Base-by-base conservation (phyloP, 345 rosid genomes). In the Eucalyptus lansdowneana region DNA sequence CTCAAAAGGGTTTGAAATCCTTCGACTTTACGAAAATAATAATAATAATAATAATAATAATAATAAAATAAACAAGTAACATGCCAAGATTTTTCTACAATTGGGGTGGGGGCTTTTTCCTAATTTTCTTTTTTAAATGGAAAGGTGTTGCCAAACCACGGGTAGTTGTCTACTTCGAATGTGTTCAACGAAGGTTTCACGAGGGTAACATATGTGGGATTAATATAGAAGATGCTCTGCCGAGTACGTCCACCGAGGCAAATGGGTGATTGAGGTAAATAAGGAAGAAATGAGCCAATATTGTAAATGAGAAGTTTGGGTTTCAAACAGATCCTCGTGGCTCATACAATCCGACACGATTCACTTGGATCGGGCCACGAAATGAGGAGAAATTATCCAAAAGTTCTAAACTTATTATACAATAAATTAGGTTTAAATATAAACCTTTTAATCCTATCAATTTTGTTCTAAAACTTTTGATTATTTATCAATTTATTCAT, bases 391-490 rank as follows among this genome's bases (percentile, higher is more conserved):
- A 56, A 56, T 56, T 56, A 25, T 56, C 14, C 3, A 10, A 56
- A 56, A 56, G 13, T 56, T 10, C 27, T 56, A 56, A 56, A 56
- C 3, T 3, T 24, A 56, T 56, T 24, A 56, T 56, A 9, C 3
- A n/a, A n/a, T n/a, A n/a, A n/a, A n/a, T n/a, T n/a, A n/a, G n/a
- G n/a, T n/a, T n/a, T n/a, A n/a, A n/a, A n/a, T n/a, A 22, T 56
- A 56, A 56, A 56, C 3, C 3, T 56, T 24, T 24, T 5, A 4
- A 24, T 56, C 24, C 0, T 4, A 2, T 22, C 1, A 4, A 24
- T 56, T 56, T 22, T 22, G 13, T 24, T 24, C 13, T 56, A 56
- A 56, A 24, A 2, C 0, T 56, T 56, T 56, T 24, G 2, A 56
- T 22, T 24, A 22, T 19, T 10, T 10, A 1, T 2, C 3, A 24